Evolutionary conservation across 495 filamentous ascomycete species (phyloP).

Genomic region (Letharia lupina): DNA sequence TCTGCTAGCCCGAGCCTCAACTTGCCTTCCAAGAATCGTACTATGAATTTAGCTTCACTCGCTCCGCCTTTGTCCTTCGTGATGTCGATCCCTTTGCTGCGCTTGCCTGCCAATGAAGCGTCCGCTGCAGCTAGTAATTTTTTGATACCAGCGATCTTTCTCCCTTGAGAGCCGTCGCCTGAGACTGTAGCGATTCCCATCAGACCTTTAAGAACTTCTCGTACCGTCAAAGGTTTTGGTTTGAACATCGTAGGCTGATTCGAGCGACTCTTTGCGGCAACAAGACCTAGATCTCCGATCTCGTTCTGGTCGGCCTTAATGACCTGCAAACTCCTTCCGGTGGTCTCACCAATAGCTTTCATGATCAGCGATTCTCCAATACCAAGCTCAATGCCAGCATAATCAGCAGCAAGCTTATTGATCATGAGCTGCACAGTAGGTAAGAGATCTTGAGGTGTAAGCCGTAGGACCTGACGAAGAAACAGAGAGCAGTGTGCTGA

Average conservation of each 20-base stretch:
- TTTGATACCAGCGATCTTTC: conserved; percentile 91
- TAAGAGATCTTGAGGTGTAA: conserved; percentile 83
- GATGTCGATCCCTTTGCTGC: conserved; percentile 66
- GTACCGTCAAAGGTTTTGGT: conserved; percentile 81
- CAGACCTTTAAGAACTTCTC: conserved; percentile 77
- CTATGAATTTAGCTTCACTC: conserved; percentile 88
- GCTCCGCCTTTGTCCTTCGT: conserved; percentile 86
- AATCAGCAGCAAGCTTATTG: conserved; percentile 95
- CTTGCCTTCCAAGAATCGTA: conserved; percentile 91
- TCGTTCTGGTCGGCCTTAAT: conserved; percentile 94
- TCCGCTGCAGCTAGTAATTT: conserved; percentile 87
- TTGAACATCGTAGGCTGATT: conserved; percentile 98
- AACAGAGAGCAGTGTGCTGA: conserved; percentile 82
- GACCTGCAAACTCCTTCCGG: conserved; percentile 73
- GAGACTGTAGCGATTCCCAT: conserved; percentile 79
- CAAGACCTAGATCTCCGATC: conserved; percentile 88
- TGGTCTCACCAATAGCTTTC: conserved; percentile 94
- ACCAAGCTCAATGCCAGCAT: conserved; percentile 88
- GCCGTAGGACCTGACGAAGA: conserved; percentile 80
- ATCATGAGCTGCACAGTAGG: conserved; percentile 90
- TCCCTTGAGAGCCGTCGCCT: conserved; percentile 79
- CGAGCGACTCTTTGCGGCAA: conserved; percentile 86
- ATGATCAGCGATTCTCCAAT: conserved; percentile 97
- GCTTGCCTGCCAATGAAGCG: conserved; percentile 56
- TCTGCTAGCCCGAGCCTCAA: conserved; percentile 85